Percentiles rank a stretch among this genome's conserved stretches.
phyloP scores from a whole-genome alignment of 306 rosid genomes.

The Cyclanthera cordifolia region DNA sequence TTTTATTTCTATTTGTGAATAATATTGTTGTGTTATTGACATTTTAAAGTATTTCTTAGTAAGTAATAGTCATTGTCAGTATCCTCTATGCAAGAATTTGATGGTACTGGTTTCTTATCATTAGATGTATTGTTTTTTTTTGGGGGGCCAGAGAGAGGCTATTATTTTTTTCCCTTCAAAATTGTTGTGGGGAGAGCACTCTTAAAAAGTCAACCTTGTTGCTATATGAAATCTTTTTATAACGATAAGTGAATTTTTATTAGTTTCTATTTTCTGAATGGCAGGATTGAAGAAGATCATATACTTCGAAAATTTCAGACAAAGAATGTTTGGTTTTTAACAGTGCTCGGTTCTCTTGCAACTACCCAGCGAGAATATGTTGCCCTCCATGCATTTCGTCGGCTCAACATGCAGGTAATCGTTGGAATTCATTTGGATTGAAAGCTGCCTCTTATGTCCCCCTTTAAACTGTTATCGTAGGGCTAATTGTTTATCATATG shows the following conservation, averaged over 20 bases:
- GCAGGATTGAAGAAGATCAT: conserved; percentile 73
- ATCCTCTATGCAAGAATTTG: neutral
- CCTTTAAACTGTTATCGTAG: neutral
- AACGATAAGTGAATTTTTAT: no score
- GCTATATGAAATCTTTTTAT: no score
- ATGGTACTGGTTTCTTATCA: neutral
- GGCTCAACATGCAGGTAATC: conserved; percentile 76
- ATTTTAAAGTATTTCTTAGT: neutral
- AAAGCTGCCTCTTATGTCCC: conserved; percentile 4
- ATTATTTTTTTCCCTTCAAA: neutral
- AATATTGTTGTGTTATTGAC: no score
- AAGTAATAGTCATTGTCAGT: neutral
- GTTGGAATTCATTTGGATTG: neutral
- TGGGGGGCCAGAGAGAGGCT: neutral
- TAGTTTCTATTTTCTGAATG: neutral
- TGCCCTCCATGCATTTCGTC: conserved; percentile 96
- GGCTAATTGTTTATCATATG: conserved; percentile 13
- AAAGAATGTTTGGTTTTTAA: conserved; percentile 71
- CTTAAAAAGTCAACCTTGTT: no score
- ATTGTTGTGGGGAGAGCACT: no score
- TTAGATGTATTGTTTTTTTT: neutral
- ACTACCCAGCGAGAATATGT: conserved; percentile 93
- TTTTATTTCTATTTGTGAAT: neutral
- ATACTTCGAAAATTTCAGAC: conserved; percentile 63
- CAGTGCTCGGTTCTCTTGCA: conserved; percentile 95